Evolutionary conservation across 805 yeast genomes (phyloP).

Genomic region (Spathaspora passalidarum): DNA sequence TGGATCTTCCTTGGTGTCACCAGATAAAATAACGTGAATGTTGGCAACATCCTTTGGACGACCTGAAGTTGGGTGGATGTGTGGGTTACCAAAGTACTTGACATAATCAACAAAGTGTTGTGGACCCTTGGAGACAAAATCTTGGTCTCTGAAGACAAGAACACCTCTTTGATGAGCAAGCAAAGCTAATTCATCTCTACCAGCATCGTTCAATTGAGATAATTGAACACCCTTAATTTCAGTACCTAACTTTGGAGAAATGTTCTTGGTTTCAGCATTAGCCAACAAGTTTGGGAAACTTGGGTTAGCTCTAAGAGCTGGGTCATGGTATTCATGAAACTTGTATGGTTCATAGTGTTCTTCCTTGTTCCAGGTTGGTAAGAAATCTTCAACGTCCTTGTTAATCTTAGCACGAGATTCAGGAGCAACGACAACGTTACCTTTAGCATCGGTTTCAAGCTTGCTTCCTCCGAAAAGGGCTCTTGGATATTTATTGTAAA

Average conservation of each 20-base stretch:
- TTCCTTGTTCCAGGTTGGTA: slow-evolving; percentile 30
- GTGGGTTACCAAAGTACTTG: slow-evolving; percentile 35
- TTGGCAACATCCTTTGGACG: slow-evolving; percentile 31
- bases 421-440: slow-evolving; percentile 11
- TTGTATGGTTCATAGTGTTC: slow-evolving; percentile 48
- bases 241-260: slow-evolving; percentile 72
- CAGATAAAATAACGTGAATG: slow-evolving; percentile 25
- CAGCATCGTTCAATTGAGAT: slow-evolving; percentile 66
- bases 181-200: slow-evolving; percentile 66
- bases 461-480: slow-evolving; percentile 4
- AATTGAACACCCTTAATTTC: slow-evolving; percentile 62
- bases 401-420: slow-evolving; percentile 2
- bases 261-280: slow-evolving; percentile 28
- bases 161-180: slow-evolving; percentile 67
- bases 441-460: slow-evolving; percentile 8
- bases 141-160: slow-evolving; percentile 65
- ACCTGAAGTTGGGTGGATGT: slow-evolving; percentile 46
- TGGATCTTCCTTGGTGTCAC: slow-evolving; percentile 9
- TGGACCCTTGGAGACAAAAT: slow-evolving; percentile 44
- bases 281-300: slow-evolving; percentile 42
- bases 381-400: slow-evolving; percentile 12
- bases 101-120: slow-evolving; percentile 28
- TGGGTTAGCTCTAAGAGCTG: slow-evolving; percentile 58
- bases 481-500: slow-evolving; percentile 4
- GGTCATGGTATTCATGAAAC: slow-evolving; percentile 54